Base-by-base conservation (phyloP, 1,139 yeast species). In the Blastobotrys aristatus region DNA sequence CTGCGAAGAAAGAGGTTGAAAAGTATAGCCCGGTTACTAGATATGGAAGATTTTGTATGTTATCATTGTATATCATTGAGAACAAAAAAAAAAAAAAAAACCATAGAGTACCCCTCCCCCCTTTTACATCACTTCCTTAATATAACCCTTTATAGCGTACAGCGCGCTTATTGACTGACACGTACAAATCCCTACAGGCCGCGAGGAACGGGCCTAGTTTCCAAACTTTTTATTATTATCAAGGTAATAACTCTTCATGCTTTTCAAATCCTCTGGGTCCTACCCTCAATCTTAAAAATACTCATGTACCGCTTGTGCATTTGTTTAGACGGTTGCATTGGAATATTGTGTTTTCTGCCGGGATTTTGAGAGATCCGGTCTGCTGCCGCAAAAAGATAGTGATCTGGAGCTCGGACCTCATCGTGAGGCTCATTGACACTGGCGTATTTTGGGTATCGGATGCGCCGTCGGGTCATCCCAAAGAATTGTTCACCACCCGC, bases 381-480 rank as follows among this genome's bases (percentile, higher is more conserved):
- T 4, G 22, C 18, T 17, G 30, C 40, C 2, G 46, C 40, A 10
- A 34, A 7, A n/a, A 35, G 5, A 18, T 43, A 35, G 3, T 43
- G 20, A 4, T 34, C 34, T 24, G 33, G 35, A 2, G 35, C 14
- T 10, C 35, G 34, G 2, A 18, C 3, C 13, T 35, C 35, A 16
- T 33, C 29, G 35, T 17, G 8, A 29, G 17, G n/a, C n/a, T 18
- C 20, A 11, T 5, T 5, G 14, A 11, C 27, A 13, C 14, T 16
- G 22, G 13, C 30, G 14, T 13, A 35, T 29, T 35, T 13, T 22
- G 5, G 27, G 21, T 13, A 27, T 4, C 3, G 35, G 27, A 35
- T 14, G 20, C 6, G 40, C 29, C 7, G 46, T 34, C 13, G 46
- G 46, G 24, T 43, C 46, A 18, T 26, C 30, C 34, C 33, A 43